Evolutionary conservation across 2,329 filamentous ascomycete species (phyloP).

Genomic region (Sclerotinia trifoliorum): DNA sequence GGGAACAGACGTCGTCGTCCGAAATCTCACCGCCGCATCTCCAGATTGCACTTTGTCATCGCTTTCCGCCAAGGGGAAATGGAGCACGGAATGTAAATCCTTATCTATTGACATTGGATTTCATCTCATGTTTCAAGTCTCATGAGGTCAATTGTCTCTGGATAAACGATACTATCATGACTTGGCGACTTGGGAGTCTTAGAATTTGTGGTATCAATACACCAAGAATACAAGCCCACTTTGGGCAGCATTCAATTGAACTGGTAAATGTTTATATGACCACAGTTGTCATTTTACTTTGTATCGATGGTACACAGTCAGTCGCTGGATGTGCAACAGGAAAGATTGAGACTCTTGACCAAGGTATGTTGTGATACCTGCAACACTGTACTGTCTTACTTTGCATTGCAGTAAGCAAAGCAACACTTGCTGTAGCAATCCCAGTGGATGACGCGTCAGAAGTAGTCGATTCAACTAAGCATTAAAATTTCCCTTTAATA

Average conservation of each 20-base stretch:
- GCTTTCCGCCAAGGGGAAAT: neutral
- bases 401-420: conserved; percentile 17
- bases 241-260: conserved; percentile 7
- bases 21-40: conserved; percentile 2
- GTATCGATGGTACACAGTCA: neutral
- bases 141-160: neutral
- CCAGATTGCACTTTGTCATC: neutral
- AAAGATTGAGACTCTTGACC: neutral
- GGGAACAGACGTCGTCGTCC: neutral
- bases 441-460: conserved; percentile 8
- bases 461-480: neutral
- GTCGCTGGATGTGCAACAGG: neutral
- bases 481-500: neutral
- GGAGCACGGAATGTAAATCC: neutral
- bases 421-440: conserved; percentile 3
- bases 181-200: conserved; percentile 15
- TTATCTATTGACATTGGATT: conserved; percentile 6
- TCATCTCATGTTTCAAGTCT: neutral
- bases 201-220: neutral
- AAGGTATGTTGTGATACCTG: conserved; percentile 16
- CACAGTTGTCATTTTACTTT: neutral
- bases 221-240: conserved; percentile 2
- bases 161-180: neutral
- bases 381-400: conserved; percentile 11
- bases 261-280: neutral